Percentiles rank a stretch among this genome's conserved stretches.
Conservation (phyloP, 2,329 filamentous ascomycete species). For the Claviceps spartinae region DNA sequence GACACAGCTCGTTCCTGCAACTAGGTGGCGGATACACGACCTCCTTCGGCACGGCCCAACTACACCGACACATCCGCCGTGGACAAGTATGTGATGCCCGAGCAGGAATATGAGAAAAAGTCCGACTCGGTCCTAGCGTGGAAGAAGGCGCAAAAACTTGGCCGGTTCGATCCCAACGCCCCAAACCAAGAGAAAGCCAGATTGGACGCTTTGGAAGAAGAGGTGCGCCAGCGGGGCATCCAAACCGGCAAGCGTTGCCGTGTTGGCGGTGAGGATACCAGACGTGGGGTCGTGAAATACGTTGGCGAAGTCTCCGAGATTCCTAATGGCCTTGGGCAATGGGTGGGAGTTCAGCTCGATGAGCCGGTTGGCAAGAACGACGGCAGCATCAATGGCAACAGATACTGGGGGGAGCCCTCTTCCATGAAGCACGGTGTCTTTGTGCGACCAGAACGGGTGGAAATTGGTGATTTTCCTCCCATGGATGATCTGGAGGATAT, state of each 20-base stretch:
- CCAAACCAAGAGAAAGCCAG: constrained; percentile 61
- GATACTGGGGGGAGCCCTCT: constrained; percentile 57
- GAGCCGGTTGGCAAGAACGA: constrained; percentile 77
- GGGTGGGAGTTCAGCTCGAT: constrained; percentile 64
- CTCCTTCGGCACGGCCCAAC: constrained; percentile 60
- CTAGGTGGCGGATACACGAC: constrained; percentile 70
- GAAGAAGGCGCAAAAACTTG: constrained; percentile 93
- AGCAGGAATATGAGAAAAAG: constrained; percentile 72
- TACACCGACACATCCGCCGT: constrained; percentile 70
- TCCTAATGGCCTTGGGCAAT: constrained; percentile 47
- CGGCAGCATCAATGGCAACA: constrained; percentile 51
- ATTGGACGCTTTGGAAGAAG: constrained; percentile 51
- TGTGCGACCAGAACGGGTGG: constrained; percentile 63
- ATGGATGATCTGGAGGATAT: constrained; percentile 66
- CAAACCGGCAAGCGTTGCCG: constrained; percentile 48
- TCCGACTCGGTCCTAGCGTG: constrained; percentile 82
- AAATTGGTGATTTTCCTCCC: constrained; percentile 58
- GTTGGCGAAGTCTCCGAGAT: constrained; percentile 66
- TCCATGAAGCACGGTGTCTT: constrained; percentile 62
- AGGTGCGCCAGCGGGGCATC: constrained; percentile 58
- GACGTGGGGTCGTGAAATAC: constrained; percentile 57
- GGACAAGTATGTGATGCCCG: constrained; percentile 82
- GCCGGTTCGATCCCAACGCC: constrained; percentile 82
- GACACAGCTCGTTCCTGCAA: constrained; percentile 13
- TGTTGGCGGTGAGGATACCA: constrained; percentile 52